A percentile compares a stretch with the other conserved stretches of the same genome.
These are phyloP conservation scores for Saccharomycopsis guyanensis DNA, from an alignment of 805 yeast species.

Conservation along the genomic window DNA sequence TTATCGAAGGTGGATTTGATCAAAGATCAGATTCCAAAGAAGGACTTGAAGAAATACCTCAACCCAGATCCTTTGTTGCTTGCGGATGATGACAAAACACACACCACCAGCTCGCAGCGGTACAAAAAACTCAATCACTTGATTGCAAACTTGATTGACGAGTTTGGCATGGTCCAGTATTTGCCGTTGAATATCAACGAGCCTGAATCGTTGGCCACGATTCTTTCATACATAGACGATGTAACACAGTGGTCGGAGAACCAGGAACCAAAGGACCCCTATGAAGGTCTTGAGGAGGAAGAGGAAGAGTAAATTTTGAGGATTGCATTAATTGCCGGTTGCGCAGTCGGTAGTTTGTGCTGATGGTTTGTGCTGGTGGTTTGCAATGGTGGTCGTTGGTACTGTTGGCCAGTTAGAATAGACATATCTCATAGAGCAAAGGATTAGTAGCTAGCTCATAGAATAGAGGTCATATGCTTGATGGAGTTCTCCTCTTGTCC, in stretches of 20 bases:
- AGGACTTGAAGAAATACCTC: conserved; percentile 72
- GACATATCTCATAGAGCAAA: too few relatives aligned
- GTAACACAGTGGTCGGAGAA: conserved; percentile 96
- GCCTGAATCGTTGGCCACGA: conserved; percentile 70
- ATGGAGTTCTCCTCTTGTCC: too few relatives aligned
- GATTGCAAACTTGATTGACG: conserved; percentile 88
- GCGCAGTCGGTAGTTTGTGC: too few relatives aligned
- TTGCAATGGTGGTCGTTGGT: too few relatives aligned
- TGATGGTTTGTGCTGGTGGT: too few relatives aligned
- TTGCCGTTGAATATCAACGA: conserved; percentile 78
- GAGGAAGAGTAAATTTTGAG: conserved; percentile 21
- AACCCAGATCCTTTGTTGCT: conserved; percentile 87
- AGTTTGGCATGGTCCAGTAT: conserved; percentile 98
- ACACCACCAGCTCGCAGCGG: conserved; percentile 39
- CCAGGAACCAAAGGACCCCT: conserved; percentile 97
- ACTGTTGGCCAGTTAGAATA: too few relatives aligned
- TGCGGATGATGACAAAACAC: conserved; percentile 40
- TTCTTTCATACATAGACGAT: conserved; percentile 88
- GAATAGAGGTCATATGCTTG: too few relatives aligned
- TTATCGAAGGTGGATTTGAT: conserved; percentile 82
- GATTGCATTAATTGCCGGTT: too few relatives aligned
- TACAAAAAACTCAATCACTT: conserved; percentile 67
- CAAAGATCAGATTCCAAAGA: conserved; percentile 66
- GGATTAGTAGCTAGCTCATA: too few relatives aligned
- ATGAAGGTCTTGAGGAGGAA: conserved; percentile 36